Evolutionary conservation across 169 alveolate species (phyloP), one percentile per base, ranked within the genome.

Genomic region (Eimeria acervulina): DNA sequence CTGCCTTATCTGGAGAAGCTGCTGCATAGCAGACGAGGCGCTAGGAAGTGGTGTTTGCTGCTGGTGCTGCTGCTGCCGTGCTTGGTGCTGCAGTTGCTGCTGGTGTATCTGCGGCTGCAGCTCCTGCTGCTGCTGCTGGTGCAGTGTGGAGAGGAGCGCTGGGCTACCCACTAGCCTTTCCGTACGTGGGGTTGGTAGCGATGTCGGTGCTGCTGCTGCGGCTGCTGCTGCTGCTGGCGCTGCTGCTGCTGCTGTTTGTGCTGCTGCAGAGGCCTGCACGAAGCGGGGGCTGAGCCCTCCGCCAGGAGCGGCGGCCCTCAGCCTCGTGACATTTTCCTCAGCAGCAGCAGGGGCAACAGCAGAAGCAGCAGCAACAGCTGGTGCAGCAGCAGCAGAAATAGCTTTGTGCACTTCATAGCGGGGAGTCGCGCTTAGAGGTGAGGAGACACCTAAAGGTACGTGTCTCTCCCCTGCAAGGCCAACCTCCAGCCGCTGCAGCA

Each of bases 331-430:
- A 28, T 72, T 74, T 38, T 31, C 84, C 36, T 23, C 44, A 12
- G 44, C 80, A 68, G 80, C 80, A 68, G 80, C 80, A 68, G 80
- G 44, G 8, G 42, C 80, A 33, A 61, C 87, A 40, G 87, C 87
- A 40, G 59, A 31, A 38, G 61, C 55, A 33, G n/a, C 61, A 6
- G 87, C 61, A 38, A 31, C 87, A 76, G 87, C 40, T 12, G 87
- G 33, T 19, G 87, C 87, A 38, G 87, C 87, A 76, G 87, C 87
- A 76, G 87, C 87, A 76, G 87, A 33, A 38, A 76, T 17, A 8
- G 87, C 28, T 42, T 40, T 76, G 15, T 76, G 87, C 19, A 76
- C 6, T 33, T 76, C 87, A 42, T 40, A 38, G 26, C 87, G 55
- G 2, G 87, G 87, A 8, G 87, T 76, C 17, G 87, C n/a, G 23